These are phyloP conservation scores for Huntiella decipiens DNA, from an alignment of 2,329 filamentous ascomycete genomes.

Conservation along the genomic window DNA sequence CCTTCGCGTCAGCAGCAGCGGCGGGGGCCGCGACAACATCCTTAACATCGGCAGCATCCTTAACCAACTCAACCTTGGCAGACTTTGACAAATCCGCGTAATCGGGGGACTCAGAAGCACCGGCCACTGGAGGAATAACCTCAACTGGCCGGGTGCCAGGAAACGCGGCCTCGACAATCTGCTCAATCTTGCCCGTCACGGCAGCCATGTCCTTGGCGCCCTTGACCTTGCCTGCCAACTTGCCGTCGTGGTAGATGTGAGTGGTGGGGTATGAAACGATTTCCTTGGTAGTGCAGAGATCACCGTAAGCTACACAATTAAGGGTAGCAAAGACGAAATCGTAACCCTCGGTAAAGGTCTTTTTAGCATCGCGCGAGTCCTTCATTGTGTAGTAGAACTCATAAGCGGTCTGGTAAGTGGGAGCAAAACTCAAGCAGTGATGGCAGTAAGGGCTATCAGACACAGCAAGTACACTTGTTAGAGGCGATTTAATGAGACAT, in stretches of 20 bases:
- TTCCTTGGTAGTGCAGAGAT: conserved; percentile 51
- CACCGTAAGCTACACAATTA: conserved; percentile 69
- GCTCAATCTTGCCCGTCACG: conserved; percentile 55
- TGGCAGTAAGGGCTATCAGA: conserved; percentile 35
- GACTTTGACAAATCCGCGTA: not conserved
- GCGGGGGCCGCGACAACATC: conserved; percentile 21
- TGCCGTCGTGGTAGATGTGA: conserved; percentile 61
- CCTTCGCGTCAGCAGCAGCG: conserved; percentile 13
- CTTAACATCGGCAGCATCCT: conserved; percentile 3
- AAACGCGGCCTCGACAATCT: conserved; percentile 53
- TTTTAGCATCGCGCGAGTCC: conserved; percentile 34
- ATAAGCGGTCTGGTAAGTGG: conserved; percentile 78
- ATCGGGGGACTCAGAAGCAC: conserved; percentile 32
- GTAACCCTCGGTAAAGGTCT: conserved; percentile 60
- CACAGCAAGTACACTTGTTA: not conserved
- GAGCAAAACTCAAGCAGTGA: conserved; percentile 65
- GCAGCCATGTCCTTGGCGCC: conserved; percentile 49
- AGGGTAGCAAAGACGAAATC: conserved; percentile 73
- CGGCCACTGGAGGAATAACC: conserved; percentile 51
- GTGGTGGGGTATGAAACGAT: conserved; percentile 60
- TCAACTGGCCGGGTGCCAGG: conserved; percentile 60
- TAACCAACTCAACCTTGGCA: not conserved
- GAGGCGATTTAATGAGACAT: too few species aligned
- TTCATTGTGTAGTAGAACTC: conserved; percentile 88
- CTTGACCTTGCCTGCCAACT: conserved; percentile 39